phyloP scores from a whole-genome alignment of 169 alveolate species.

The Eimeria tenella region DNA sequence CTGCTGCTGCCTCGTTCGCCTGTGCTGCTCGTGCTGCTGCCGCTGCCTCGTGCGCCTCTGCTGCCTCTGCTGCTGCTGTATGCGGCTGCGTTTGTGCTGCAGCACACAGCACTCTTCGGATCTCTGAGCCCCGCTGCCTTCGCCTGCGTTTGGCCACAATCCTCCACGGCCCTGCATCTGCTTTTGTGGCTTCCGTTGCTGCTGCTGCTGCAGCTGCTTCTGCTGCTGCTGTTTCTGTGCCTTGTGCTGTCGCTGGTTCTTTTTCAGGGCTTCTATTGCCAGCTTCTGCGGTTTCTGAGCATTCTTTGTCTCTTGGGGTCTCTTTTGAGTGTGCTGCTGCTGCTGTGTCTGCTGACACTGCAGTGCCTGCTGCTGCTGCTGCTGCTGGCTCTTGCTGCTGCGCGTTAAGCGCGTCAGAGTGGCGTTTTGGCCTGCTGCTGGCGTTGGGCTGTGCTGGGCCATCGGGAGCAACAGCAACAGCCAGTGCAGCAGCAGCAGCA shows the following conservation, averaged over 20 bases:
- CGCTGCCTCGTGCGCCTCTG: neutral
- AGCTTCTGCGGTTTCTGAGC: neutral
- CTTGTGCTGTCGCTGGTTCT: neutral
- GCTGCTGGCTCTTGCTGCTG: neutral
- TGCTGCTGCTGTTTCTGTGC: neutral
- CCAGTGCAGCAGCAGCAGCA: neutral
- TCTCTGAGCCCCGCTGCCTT: neutral
- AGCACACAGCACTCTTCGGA: neutral
- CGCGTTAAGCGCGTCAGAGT: neutral
- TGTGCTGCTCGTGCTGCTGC: neutral
- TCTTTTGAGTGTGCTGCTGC: neutral
- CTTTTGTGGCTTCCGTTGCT: neutral
- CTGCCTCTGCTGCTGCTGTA: neutral
- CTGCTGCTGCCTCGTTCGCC: neutral
- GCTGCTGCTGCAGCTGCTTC: slow-evolving; percentile 8
- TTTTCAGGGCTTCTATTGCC: neutral
- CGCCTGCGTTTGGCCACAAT: neutral
- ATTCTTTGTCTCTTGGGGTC: neutral
- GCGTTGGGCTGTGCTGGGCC: neutral
- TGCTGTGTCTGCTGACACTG: neutral
- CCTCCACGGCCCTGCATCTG: neutral
- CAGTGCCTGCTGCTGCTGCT: slow-evolving; percentile 15
- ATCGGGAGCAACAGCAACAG: neutral
- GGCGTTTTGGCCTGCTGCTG: neutral
- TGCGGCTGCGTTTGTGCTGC: too few relatives aligned